Evolutionary conservation across 441 rosid species (phyloP).

Genomic region (Pelargonium myrrhifolium): DNA sequence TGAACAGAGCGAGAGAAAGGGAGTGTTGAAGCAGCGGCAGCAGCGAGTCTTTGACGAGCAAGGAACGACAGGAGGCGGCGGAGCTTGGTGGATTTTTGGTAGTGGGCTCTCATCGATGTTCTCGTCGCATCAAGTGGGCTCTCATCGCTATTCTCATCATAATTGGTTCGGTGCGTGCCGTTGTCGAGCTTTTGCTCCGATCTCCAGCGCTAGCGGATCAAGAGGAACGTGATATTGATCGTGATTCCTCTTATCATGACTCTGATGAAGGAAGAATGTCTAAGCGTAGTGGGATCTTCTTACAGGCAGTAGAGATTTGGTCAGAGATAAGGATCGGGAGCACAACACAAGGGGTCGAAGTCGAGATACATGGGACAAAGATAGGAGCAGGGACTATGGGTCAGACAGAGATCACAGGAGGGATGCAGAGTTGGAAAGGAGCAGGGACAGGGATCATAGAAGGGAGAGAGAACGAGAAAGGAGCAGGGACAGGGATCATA

Average conservation of each 20-base stretch:
- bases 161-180: too few species aligned
- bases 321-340: conserved; percentile 37
- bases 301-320: conserved; percentile 34
- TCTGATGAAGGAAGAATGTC: conserved; percentile 28
- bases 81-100: too few species aligned
- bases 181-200: too few species aligned
- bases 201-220: too few species aligned
- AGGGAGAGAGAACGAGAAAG: conserved; percentile 36
- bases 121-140: too few species aligned
- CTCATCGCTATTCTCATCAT: too few species aligned
- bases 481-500: conserved; percentile 34
- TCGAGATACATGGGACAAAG: conserved; percentile 35
- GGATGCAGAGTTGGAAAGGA: conserved; percentile 26
- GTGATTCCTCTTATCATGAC: conserved; percentile 19
- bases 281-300: conserved; percentile 25
- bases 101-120: too few species aligned
- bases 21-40: too few species aligned
- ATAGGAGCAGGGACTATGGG: conserved; percentile 39
- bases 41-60: too few species aligned
- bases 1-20: too few species aligned
- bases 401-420: conserved; percentile 26
- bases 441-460: conserved; percentile 24
- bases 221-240: conserved; percentile 26
- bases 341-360: conserved; percentile 22
- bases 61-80: too few species aligned